A percentile compares a stretch with the other conserved stretches of the same genome.
Conservation (phyloP, 2,329 filamentous ascomycete species). For the Talaromyces sp. region DNA sequence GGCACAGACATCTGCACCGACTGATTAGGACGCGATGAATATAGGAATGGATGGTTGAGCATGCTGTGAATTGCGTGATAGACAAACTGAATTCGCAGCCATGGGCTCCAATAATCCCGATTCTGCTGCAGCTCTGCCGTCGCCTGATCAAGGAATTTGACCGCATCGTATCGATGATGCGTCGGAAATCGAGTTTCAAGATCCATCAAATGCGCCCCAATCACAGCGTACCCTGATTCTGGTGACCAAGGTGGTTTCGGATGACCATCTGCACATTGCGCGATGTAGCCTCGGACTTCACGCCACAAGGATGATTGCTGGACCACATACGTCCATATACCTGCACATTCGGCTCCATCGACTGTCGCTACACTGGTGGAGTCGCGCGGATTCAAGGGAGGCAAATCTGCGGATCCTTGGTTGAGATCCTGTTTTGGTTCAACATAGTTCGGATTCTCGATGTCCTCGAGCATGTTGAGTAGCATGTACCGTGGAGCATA, state of each 20-base stretch:
- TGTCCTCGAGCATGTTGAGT: slow-evolving; percentile 27
- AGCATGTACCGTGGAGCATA: slow-evolving; percentile 22
- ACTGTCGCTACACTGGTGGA: neutral
- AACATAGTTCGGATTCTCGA: slow-evolving; percentile 25
- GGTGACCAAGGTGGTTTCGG: slow-evolving; percentile 25
- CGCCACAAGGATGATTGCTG: slow-evolving; percentile 24
- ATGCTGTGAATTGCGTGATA: slow-evolving; percentile 34
- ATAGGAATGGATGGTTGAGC: slow-evolving; percentile 34
- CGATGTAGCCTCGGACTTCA: slow-evolving; percentile 23
- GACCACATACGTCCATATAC: slow-evolving; percentile 27
- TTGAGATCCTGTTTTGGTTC: slow-evolving; percentile 21
- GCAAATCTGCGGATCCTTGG: slow-evolving; percentile 16
- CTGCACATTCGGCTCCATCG: slow-evolving; percentile 11
- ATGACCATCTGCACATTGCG: slow-evolving; percentile 22
- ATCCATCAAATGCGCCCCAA: slow-evolving; percentile 26
- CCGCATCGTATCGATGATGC: slow-evolving; percentile 25
- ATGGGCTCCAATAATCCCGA: slow-evolving; percentile 33
- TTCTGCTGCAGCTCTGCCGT: slow-evolving; percentile 25
- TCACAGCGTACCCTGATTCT: slow-evolving; percentile 26
- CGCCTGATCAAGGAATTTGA: slow-evolving; percentile 23
- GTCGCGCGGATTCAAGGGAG: slow-evolving; percentile 22
- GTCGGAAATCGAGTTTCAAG: slow-evolving; percentile 27
- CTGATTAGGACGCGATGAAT: slow-evolving; percentile 20
- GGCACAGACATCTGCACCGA: slow-evolving; percentile 43
- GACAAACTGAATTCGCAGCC: slow-evolving; percentile 33